Conservation (phyloP, 1,139 yeast species). For the Groenewaldozyma auringiensis region DNA sequence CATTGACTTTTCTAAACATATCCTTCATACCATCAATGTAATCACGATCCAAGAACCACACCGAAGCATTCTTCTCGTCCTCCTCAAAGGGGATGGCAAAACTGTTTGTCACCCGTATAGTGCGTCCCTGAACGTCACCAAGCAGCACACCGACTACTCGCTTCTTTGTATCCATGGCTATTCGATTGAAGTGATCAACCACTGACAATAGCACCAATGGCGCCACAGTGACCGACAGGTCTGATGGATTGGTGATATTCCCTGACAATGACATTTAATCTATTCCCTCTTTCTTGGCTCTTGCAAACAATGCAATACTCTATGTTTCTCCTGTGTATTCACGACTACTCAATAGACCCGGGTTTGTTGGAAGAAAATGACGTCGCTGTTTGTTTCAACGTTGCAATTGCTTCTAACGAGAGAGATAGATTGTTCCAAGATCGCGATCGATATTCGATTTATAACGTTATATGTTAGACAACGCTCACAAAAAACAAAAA, state of each 20-base stretch:
- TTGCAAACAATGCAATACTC: no score
- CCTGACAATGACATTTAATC: slow-evolving; percentile 6
- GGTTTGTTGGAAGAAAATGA: no score
- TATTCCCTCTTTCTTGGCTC: no score
- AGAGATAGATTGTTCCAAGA: no score
- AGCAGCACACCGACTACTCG: slow-evolving; percentile 91
- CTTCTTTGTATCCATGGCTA: slow-evolving; percentile 59
- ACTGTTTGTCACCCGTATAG: slow-evolving; percentile 42
- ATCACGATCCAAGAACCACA: slow-evolving; percentile 97
- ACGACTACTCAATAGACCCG: not conserved
- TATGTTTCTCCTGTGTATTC: not conserved
- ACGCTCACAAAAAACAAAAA: no score
- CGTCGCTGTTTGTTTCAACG: no score
- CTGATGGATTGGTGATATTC: slow-evolving; percentile 15
- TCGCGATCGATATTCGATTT: no score
- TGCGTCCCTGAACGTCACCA: slow-evolving; percentile 52
- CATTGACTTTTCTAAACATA: slow-evolving; percentile 96
- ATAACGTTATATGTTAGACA: no score
- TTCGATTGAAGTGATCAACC: slow-evolving; percentile 91
- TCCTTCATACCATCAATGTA: slow-evolving; percentile 95
- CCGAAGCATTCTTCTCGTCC: slow-evolving; percentile 85
- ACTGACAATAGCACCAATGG: slow-evolving; percentile 91
- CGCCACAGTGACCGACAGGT: slow-evolving; percentile 78
- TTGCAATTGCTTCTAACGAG: no score
- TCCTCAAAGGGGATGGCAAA: slow-evolving; percentile 88